phyloP scores from a whole-genome alignment of 768 basidiomycete species.

The Leccinum olivaceopallidum region DNA sequence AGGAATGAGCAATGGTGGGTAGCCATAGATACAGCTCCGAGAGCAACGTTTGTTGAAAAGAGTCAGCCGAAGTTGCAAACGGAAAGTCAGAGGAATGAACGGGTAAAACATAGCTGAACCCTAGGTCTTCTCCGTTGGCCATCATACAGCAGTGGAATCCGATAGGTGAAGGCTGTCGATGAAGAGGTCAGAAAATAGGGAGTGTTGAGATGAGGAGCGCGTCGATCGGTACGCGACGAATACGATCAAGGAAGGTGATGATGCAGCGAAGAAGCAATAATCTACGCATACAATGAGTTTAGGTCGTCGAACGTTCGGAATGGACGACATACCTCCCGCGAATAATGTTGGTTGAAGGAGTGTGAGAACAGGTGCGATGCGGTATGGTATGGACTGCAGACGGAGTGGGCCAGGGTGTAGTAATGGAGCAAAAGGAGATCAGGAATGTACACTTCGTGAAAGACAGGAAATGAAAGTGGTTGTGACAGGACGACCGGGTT shows the following conservation, averaged over 20 bases:
- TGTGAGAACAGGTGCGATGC: not conserved
- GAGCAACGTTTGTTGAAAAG: too few relatives aligned
- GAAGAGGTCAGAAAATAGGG: slow-evolving; percentile 1
- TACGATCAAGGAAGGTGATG: slow-evolving; percentile 7
- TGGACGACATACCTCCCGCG: slow-evolving; percentile 15
- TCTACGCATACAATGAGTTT: slow-evolving; percentile 4
- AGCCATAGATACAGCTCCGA: not conserved
- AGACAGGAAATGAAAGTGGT: not conserved
- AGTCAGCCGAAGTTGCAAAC: too few relatives aligned
- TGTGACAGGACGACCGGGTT: slow-evolving; percentile 1
- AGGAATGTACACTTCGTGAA: slow-evolving; percentile 1
- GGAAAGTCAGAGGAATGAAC: not conserved
- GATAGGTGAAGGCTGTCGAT: not conserved
- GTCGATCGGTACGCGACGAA: slow-evolving; percentile 1
- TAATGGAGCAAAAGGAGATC: not conserved
- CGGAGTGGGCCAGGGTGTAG: not conserved
- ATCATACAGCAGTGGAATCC: slow-evolving; percentile 1
- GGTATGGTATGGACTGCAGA: slow-evolving; percentile 4
- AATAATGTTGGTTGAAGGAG: slow-evolving; percentile 15
- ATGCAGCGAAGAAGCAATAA: not conserved
- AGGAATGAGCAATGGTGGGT: not conserved
- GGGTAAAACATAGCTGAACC: not conserved
- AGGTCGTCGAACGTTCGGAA: not conserved
- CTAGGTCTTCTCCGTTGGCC: not conserved
- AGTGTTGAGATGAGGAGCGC: slow-evolving; percentile 1